Conservation (phyloP, 129 eudicot genomes). For the Arctium minus region DNA sequence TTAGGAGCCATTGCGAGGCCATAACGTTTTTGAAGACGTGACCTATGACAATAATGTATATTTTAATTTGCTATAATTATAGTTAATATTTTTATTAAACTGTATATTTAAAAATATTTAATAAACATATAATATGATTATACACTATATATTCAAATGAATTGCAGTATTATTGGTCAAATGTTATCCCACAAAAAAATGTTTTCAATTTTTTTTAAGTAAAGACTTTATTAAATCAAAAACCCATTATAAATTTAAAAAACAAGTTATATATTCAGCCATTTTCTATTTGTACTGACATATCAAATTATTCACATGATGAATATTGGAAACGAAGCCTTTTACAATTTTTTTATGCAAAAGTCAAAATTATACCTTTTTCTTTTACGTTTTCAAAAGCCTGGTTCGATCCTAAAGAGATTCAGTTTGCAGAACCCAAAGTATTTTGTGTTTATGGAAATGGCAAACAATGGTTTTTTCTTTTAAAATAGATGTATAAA, state of each 20-base stretch:
- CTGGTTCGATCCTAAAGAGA: background rate
- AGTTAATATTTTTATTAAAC: background rate
- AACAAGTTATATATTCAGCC: background rate
- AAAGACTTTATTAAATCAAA: background rate
- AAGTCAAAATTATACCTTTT: background rate
- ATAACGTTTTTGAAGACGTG: background rate
- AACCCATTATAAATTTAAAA: background rate
- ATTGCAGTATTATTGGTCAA: background rate
- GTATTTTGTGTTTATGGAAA: background rate
- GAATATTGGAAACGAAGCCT: background rate
- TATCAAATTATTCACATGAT: conserved; percentile 16
- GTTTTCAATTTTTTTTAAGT: too few species aligned
- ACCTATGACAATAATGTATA: too few species aligned
- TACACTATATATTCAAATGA: background rate
- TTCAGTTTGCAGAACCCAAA: background rate
- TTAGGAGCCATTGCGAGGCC: background rate
- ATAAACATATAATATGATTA: background rate
- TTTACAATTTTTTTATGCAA: background rate
- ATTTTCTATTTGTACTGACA: conserved; percentile 3
- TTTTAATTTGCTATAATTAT: background rate
- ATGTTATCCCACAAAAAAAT: background rate
- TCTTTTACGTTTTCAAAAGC: background rate
- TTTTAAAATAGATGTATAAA: background rate
- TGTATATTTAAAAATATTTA: background rate
- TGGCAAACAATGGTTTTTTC: conserved; percentile 1